Evolutionary conservation across 257 asterid genomes (phyloP), one percentile per base, ranked within the genome.

Genomic region (Penstemon barbatus): DNA sequence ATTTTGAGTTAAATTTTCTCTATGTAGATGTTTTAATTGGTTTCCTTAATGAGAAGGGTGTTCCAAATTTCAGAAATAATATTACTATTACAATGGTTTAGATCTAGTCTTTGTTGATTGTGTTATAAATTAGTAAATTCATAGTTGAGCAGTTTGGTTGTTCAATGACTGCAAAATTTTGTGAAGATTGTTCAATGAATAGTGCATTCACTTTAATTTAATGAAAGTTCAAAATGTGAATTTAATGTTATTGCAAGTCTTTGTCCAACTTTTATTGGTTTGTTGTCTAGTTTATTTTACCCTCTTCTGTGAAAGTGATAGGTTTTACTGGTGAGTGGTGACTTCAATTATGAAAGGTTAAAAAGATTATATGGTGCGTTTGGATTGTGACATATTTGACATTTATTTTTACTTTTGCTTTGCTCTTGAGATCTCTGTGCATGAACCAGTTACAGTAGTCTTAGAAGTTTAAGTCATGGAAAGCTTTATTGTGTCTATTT

Each of bases 311-410:
- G 33, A 25, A 79, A 79, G 87, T 61, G 81, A 78, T 82, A 63
- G 81, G 74, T 71, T 69, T 76, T 73, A 74, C 69, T 74, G 74
- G 33, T 61, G 78, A 15, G 18, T 15, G 18, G 65, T 61, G 78
- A 71, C 68, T 68, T 63, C 60, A 62, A 57, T 65, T 61, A 69
- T 66, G 61, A 42, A 70, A 76, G 70, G 69, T 63, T 72, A 59
- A 53, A 73, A 77, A 66, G 36, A 48, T 57, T 44, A 66, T 52
- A 58, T 80, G 69, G 75, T 75, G 77, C 48, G 63, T 69, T 57
- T 67, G 74, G 88, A 88, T 73, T 61, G 84, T 59, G 88, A 83
- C 89, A 75, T 73, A 52, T 41, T 74, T 25, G 2, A 25, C 33
- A 25, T 25, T 25, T 25, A 25, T 57, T 74, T 71, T 65, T 75